Base-by-base conservation (phyloP, 495 filamentous ascomycete genomes). In the Filosporella fistucella region DNA sequence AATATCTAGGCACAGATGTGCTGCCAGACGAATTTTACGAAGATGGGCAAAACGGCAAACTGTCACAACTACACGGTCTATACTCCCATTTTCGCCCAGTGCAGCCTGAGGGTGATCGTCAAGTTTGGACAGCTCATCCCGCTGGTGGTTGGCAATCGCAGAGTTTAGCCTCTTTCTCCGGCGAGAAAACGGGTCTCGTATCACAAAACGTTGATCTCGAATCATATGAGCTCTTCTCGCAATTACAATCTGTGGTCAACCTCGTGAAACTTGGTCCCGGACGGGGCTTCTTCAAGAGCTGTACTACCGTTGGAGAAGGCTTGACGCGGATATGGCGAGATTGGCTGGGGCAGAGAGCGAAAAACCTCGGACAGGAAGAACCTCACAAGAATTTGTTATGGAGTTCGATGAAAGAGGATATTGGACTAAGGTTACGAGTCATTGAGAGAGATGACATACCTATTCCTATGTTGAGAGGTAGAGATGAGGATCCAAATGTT, bases 161-260 rank as follows among this genome's bases (percentile, higher is more conserved):
- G n/a, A n/a, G n/a, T n/a, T n/a, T n/a, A n/a, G n/a, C n/a, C n/a
- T n/a, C n/a, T n/a, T n/a, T n/a, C n/a, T n/a, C n/a, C n/a, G n/a
- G n/a, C n/a, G n/a, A n/a, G n/a, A n/a, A n/a, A n/a, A n/a, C n/a
- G n/a, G 65, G 74, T 16, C 37, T 60, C 10, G 72, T 81, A 1
- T 74, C 66, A 13, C 76, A 83, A 17, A 73, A 74, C n/a, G 51
- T 91, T 45, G 74, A 68, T 46, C 66, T 91, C 2, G 87, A 89
- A 43, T 72, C 66, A 2, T 69, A 75, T 54, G 85, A 89, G 63
- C 65, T 80, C 22, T 88, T 89, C 60, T 78, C 82, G 0, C 85
- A 91, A 58, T 69, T 89, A 13, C 83, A 78, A 56, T 74, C 82
- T 8, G 61, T 75, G n/a, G 75, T 76, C 18, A 86, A 82, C 60